These are phyloP conservation scores for Penicillium psychrosexuale DNA, from an alignment of 2,329 filamentous ascomycete species.

Conservation along the genomic window DNA sequence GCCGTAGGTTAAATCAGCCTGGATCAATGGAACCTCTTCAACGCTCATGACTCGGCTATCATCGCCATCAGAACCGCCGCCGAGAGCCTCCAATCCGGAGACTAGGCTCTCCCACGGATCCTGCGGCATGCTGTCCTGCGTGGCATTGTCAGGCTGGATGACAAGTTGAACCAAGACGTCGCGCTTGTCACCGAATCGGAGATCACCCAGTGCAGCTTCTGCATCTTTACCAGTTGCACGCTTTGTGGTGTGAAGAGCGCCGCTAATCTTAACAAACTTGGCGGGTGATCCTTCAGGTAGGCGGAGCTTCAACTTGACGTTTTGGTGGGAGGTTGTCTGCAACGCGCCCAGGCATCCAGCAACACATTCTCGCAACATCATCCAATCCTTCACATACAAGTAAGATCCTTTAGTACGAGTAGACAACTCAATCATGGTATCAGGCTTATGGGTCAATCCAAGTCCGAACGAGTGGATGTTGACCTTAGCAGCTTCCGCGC, in stretches of 20 bases:
- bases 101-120: slow-evolving; percentile 98
- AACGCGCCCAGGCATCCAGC: slow-evolving; percentile 88
- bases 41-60: slow-evolving; percentile 79
- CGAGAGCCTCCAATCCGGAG: slow-evolving; percentile 87
- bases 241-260: slow-evolving; percentile 93
- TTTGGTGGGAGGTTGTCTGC: slow-evolving; percentile 95
- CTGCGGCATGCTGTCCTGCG: slow-evolving; percentile 80
- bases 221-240: slow-evolving; percentile 91
- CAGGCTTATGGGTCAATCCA: slow-evolving; percentile 94
- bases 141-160: slow-evolving; percentile 79
- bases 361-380: slow-evolving; percentile 97
- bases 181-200: slow-evolving; percentile 91
- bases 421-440: slow-evolving; percentile 97
- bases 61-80: slow-evolving; percentile 81
- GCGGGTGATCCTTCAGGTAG: slow-evolving; percentile 94
- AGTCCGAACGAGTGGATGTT: slow-evolving; percentile 95
- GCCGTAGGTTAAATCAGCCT: slow-evolving; percentile 89
- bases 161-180: slow-evolving; percentile 93
- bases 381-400: slow-evolving; percentile 99
- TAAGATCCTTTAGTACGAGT: slow-evolving; percentile 95
- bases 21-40: slow-evolving; percentile 91
- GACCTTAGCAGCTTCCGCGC: slow-evolving; percentile 96
- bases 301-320: slow-evolving; percentile 91
- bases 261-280: slow-evolving; percentile 98
- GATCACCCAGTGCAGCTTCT: slow-evolving; percentile 84